These are phyloP conservation scores for Blastocystis sp. DNA, from an alignment of 352 stramenopile species.

Conservation along the genomic window DNA sequence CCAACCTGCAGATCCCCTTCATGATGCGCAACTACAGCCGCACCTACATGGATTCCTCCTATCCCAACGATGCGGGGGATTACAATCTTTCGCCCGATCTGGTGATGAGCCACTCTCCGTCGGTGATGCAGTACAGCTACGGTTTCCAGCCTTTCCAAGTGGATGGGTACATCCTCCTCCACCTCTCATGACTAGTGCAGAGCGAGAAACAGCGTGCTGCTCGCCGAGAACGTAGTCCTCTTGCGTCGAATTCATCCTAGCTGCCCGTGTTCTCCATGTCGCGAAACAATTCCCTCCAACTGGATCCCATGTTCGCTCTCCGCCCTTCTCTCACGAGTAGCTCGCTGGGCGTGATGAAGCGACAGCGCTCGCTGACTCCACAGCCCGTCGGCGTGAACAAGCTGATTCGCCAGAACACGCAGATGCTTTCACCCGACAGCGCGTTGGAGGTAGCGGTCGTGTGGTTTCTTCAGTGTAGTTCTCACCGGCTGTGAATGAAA, in stretches of 20 bases:
- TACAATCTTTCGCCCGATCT: neutral
- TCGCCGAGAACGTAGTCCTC: too few species aligned
- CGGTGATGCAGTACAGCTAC: neutral
- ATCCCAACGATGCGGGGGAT: neutral
- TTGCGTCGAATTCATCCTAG: too few species aligned
- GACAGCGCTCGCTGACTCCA: neutral
- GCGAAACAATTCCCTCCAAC: neutral
- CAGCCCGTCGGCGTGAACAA: neutral
- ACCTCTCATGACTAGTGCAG: neutral
- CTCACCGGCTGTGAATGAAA: neutral
- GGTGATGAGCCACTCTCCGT: neutral
- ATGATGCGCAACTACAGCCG: neutral
- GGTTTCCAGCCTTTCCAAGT: neutral
- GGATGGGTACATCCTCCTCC: neutral
- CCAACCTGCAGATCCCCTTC: slow-evolving; percentile 5
- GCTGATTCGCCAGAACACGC: slow-evolving; percentile 9
- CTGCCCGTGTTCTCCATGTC: neutral
- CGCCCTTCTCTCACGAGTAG: neutral
- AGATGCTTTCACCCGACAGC: neutral
- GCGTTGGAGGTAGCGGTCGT: neutral
- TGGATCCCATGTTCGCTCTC: neutral
- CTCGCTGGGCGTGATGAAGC: slow-evolving; percentile 11
- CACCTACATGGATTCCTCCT: neutral
- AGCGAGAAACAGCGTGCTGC: too few species aligned
- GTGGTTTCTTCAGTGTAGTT: neutral